A percentile compares a stretch with the other conserved stretches of the same genome.
These are phyloP conservation scores for Solanum hybrid DNA, from an alignment of 305 asterid genomes.

Conservation along the genomic window DNA sequence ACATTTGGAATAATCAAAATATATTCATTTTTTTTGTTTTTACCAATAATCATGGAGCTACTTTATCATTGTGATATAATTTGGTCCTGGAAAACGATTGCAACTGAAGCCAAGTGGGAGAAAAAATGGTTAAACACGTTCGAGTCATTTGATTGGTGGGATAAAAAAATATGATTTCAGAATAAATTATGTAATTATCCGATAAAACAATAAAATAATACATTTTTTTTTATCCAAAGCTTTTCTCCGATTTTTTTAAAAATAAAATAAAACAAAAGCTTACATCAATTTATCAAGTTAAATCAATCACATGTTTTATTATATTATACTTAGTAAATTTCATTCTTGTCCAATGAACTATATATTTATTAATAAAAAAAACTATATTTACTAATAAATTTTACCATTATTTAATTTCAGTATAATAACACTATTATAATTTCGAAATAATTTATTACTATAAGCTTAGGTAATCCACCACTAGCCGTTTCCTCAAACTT, in stretches of 20 bases:
- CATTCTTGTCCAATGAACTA: neutral
- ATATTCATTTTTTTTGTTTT: neutral
- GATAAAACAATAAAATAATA: neutral
- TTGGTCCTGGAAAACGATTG: neutral
- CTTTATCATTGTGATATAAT: neutral
- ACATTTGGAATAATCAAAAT: neutral
- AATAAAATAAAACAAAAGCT: neutral
- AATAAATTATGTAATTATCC: neutral
- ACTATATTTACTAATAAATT: neutral
- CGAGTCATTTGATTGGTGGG: neutral
- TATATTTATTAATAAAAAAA: too few species aligned
- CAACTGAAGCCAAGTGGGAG: neutral
- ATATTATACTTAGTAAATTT: too few species aligned
- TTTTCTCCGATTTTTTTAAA: neutral
- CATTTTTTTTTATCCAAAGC: neutral
- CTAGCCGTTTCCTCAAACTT: neutral
- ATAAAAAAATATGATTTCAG: neutral
- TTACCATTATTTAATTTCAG: neutral
- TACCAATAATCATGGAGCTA: neutral
- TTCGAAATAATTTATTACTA: neutral
- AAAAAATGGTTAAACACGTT: neutral
- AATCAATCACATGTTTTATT: neutral
- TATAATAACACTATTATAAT: neutral
- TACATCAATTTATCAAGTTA: neutral
- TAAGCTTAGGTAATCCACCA: neutral